Conservation (phyloP, 164 flowering plant genomes). For the Aristolochia fimbriata region DNA sequence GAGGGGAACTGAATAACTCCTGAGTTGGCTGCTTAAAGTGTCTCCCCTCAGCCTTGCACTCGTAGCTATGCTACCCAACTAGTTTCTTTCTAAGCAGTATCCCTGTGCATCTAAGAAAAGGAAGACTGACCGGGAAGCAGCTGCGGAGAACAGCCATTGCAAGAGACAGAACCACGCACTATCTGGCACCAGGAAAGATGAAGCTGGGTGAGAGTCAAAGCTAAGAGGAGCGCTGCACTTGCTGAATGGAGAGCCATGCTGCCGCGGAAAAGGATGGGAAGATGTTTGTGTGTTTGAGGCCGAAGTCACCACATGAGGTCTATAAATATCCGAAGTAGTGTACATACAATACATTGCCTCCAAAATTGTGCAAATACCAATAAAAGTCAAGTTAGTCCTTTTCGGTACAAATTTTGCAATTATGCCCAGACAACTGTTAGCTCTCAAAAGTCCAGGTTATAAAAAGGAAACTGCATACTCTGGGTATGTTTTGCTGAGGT, state of each 20-base stretch:
- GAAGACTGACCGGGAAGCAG: background rate
- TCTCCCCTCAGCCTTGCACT: no score
- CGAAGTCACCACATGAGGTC: background rate
- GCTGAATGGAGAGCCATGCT: background rate
- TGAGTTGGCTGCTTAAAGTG: no score
- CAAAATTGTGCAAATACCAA: background rate
- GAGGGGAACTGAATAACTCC: background rate
- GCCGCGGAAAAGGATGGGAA: background rate
- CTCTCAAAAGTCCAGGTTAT: no score
- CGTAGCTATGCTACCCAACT: no score
- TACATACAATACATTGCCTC: background rate
- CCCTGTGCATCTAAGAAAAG: background rate
- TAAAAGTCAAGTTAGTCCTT: no score
- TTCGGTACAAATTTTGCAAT: no score
- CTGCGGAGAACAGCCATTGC: background rate
- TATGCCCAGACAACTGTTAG: no score
- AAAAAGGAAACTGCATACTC: no score
- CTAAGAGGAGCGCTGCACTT: background rate
- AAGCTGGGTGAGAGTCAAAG: background rate
- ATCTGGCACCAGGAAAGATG: background rate
- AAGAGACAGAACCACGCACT: background rate
- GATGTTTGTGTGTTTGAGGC: background rate
- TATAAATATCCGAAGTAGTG: background rate
- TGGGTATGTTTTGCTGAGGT: no score
- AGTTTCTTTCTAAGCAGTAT: no score